Conservation (phyloP, 495 filamentous ascomycete genomes). For the Chaetomium cochliodes region DNA sequence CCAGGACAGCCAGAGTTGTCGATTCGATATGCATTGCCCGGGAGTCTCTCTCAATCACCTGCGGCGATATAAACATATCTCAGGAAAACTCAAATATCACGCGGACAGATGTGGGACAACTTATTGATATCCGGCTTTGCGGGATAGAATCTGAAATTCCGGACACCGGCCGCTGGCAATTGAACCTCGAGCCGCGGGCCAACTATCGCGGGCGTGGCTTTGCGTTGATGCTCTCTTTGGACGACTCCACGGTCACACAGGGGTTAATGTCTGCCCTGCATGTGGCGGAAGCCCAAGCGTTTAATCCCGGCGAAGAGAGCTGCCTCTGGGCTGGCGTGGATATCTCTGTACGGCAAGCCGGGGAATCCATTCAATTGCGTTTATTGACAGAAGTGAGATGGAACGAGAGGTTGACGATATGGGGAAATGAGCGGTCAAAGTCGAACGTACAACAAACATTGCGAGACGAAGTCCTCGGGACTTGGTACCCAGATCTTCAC, state of each 20-base stretch:
- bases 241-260: conserved; percentile 9
- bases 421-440: conserved; percentile 18
- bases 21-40: conserved; percentile 31
- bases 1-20: conserved; percentile 12
- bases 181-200: conserved; percentile 21
- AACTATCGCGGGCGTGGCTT: conserved; percentile 21
- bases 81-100: not conserved
- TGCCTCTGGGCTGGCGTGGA: conserved; percentile 30
- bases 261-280: conserved; percentile 12
- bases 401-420: conserved; percentile 27
- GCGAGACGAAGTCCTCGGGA: conserved; percentile 25
- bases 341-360: conserved; percentile 24
- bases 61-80: not conserved
- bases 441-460: conserved; percentile 24
- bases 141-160: not conserved
- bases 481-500: conserved; percentile 32
- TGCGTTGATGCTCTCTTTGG: conserved; percentile 12
- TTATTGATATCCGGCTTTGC: conserved; percentile 14
- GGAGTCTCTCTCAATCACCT: conserved; percentile 22
- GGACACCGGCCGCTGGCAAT: conserved; percentile 2
- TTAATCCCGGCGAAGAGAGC: conserved; percentile 23
- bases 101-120: conserved; percentile 20
- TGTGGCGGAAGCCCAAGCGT: conserved; percentile 17
- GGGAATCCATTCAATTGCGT: conserved; percentile 15
- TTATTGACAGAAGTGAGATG: conserved; percentile 29